Conservation (phyloP, 768 basidiomycete genomes). For the Mycena kentingensis region DNA sequence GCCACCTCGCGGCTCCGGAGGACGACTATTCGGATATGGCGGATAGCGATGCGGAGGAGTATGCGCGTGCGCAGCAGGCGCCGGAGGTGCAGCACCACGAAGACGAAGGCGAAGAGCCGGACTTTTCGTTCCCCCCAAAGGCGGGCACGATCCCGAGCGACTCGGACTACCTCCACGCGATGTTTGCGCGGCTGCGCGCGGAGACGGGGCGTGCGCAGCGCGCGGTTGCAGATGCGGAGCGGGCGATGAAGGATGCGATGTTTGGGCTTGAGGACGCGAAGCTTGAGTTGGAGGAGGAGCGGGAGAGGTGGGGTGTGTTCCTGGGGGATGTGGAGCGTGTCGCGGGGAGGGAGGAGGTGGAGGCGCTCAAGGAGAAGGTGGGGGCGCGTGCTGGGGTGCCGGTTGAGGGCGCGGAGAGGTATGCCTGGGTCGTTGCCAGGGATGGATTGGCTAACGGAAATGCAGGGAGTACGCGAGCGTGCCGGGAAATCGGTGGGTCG, state of each 20-base stretch:
- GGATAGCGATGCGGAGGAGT: neutral
- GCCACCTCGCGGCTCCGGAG: neutral
- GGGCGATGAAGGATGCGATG: constrained; percentile 1
- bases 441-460: no score
- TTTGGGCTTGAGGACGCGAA: constrained; percentile 3
- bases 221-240: constrained; percentile 4
- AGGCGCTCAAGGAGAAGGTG: neutral
- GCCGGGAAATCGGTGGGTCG: no score
- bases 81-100: neutral
- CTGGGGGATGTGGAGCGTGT: constrained; percentile 1
- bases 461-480: no score
- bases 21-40: constrained; percentile 8
- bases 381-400: no score
- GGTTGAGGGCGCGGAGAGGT: no score
- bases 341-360: neutral
- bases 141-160: neutral
- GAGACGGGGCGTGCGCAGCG: constrained; percentile 2
- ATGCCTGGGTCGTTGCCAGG: no score
- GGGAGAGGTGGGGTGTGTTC: constrained; percentile 3
- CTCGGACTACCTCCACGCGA: constrained; percentile 7
- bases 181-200: constrained; percentile 1
- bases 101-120: neutral
- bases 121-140: constrained; percentile 3
- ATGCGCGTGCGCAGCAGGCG: neutral
- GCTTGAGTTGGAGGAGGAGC: constrained; percentile 4